Evolutionary conservation across 352 stramenopile genomes (phyloP), one percentile per base, ranked within the genome.

Genomic region (Vaucheria bursata): DNA sequence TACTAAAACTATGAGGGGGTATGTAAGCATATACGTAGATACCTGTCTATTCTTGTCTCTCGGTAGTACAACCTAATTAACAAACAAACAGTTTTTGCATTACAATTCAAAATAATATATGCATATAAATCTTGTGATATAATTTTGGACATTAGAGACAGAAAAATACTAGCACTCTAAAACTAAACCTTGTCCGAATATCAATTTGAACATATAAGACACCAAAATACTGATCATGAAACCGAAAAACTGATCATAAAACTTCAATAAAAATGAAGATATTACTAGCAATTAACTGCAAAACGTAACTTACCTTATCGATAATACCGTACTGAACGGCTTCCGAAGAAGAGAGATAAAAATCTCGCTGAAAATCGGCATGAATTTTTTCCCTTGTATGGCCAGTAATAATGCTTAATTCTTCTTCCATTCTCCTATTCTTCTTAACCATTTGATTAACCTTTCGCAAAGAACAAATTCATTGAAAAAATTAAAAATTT

Each of bases 281-380:
- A 18, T 18, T 25, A 59, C 18, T 25, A 59, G 45, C 25, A 18
- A 59, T 25, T 18, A 18, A 59, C 45, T 18, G 45, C 45, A 59
- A 25, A 25, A 18, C 12, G 45, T 18, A 25, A 59, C 45, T 18
- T 7, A 92, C 88, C 73, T 89, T 76, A 85, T 93, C 89, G 82
- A 91, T 91, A 67, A 93, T 80, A 73, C 89, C 89, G 86, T 92
- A 93, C 65, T 88, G 84, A 0, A 92, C 89, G 7, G 88, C 88
- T 75, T 93, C 89, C 64, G 90, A 84, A 29, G 84, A 82, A 35
- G 70, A 86, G 12, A 93, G 83, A 80, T 93, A 93, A 86, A 93
- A 93, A 83, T 92, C 88, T 12, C 89, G 82, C 64, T 86, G 82
- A 73, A 93, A 82, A 84, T 93, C 88, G n/a, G 87, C 53, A 29